These are phyloP conservation scores for Sporisorium exsertum DNA, from an alignment of 1,284 basidiomycete genomes.

Conservation along the genomic window DNA sequence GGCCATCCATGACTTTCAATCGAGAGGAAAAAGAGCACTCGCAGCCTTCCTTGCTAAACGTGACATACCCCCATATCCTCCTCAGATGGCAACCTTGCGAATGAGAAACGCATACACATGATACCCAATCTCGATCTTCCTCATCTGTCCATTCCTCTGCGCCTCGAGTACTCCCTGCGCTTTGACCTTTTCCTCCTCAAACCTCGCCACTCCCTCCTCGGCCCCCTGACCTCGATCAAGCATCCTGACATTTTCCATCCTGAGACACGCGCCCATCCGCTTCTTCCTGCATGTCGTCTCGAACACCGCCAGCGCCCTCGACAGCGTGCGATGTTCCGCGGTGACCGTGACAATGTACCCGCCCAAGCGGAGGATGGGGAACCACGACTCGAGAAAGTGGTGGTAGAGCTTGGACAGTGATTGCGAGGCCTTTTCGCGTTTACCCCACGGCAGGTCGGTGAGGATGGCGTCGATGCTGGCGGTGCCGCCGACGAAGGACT, in stretches of 20 bases:
- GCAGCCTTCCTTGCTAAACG: not conserved
- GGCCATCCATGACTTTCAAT: not conserved
- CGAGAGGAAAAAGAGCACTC: not conserved
- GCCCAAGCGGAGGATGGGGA: constrained; percentile 37
- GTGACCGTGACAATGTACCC: constrained; percentile 46
- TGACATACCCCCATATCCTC: not conserved
- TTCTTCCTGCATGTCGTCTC: constrained; percentile 44
- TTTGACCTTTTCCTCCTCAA: constrained; percentile 40
- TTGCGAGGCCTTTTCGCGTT: constrained; percentile 38
- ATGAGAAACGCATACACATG: constrained; percentile 51
- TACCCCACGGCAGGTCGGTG: constrained; percentile 54
- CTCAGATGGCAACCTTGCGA: constrained; percentile 34
- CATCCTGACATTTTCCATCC: constrained; percentile 39
- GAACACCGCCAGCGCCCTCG: constrained; percentile 33
- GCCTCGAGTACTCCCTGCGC: constrained; percentile 36
- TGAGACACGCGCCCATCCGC: constrained; percentile 18
- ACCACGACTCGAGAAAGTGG: constrained; percentile 43
- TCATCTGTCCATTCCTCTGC: constrained; percentile 27
- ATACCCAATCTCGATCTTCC: constrained; percentile 54
- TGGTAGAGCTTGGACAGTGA: constrained; percentile 43
- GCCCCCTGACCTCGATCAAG: not conserved
- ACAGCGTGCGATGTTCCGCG: constrained; percentile 45
- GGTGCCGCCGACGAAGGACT: constrained; percentile 36
- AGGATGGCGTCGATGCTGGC: constrained; percentile 49
- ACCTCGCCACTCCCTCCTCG: not conserved